Evolutionary conservation across 495 filamentous ascomycete genomes (phyloP).

Genomic region (Xeromyces bisporus): DNA sequence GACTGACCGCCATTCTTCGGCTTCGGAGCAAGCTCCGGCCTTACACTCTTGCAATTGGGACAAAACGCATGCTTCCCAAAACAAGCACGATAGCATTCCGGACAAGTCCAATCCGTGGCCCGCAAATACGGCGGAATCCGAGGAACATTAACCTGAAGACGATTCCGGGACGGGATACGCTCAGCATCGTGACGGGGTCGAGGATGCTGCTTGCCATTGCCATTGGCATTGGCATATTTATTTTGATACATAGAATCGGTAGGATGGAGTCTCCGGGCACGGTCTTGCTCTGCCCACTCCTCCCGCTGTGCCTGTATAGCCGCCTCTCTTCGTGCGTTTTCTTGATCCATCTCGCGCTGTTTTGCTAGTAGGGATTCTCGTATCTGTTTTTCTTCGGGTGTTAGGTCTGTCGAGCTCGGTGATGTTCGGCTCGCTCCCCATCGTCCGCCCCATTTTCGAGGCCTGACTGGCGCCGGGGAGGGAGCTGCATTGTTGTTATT

Average conservation of each 20-base stretch:
- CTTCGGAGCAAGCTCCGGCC: conserved; percentile 8
- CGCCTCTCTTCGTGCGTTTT: neutral
- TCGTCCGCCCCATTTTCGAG: conserved; percentile 8
- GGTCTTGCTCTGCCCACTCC: too few relatives aligned
- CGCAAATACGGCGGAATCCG: conserved; percentile 3
- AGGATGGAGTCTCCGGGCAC: too few relatives aligned
- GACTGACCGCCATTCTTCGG: neutral
- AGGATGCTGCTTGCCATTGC: too few relatives aligned
- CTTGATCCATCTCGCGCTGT: neutral
- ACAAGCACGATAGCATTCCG: conserved; percentile 11
- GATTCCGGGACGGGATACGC: conserved; percentile 4
- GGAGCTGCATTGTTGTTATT: conserved; percentile 2
- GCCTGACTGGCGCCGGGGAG: neutral
- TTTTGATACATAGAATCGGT: too few relatives aligned
- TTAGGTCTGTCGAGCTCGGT: conserved; percentile 12
- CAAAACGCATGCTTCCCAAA: conserved; percentile 12
- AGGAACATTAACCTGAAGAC: conserved; percentile 2
- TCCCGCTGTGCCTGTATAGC: too few relatives aligned
- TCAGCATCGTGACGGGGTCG: too few relatives aligned
- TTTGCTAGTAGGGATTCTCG: conserved; percentile 14
- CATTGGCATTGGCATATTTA: too few relatives aligned
- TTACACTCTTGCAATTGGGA: conserved; percentile 14
- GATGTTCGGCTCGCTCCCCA: conserved; percentile 8
- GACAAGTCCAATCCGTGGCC: conserved; percentile 18
- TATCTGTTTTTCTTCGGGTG: conserved; percentile 19